Evolutionary conservation across 140 eudicot genomes (phyloP), one percentile per base, ranked within the genome.

Genomic region (Stevia rebaudiana): DNA sequence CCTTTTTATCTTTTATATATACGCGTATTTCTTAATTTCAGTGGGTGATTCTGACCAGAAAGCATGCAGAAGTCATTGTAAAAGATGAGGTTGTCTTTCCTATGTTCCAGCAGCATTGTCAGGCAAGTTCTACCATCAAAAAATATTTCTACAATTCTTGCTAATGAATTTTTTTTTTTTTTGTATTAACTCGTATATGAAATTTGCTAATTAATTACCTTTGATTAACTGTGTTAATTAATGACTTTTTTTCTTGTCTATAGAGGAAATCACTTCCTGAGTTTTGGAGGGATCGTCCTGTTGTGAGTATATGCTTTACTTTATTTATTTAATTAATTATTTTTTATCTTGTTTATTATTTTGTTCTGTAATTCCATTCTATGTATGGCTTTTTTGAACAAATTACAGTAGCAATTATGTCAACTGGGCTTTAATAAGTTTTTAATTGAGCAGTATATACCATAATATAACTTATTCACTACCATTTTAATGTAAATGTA

Each of bases 271-370:
- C 97, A 49, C 76, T 89, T 33, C 95, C 97, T 35, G 97, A 89
- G 81, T 89, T 89, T 83, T 89, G 97, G 97, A 81, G 97, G 51
- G 89, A 89, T 47, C 92, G 81, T 59, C 89, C 85, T 67, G 63
- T 81, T 59, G 97, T 89, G 46, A 82, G 97, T 66, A 65, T 59
- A 43, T 67, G 22, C 12, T 57, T 12, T 72, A 79, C 78, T 50
- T 23, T 66, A 37, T 66, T 37, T 57, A 6, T 69, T 69, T 15
- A 56, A 0, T 69, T 15, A 56, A 0, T 25, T 25, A n/a, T 56
- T 56, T 31, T n/a, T 56, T 15, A 11, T 7, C 10, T 35, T 9
- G 28, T 61, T 16, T 44, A 15, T n/a, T 63, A 35, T 31, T 57
- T 57, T 54, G 2, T 65, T 24, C 2, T 5, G 0, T 3, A 24